Base-by-base conservation (phyloP, 2,329 filamentous ascomycete genomes). In the Fusarium haematococcum region DNA sequence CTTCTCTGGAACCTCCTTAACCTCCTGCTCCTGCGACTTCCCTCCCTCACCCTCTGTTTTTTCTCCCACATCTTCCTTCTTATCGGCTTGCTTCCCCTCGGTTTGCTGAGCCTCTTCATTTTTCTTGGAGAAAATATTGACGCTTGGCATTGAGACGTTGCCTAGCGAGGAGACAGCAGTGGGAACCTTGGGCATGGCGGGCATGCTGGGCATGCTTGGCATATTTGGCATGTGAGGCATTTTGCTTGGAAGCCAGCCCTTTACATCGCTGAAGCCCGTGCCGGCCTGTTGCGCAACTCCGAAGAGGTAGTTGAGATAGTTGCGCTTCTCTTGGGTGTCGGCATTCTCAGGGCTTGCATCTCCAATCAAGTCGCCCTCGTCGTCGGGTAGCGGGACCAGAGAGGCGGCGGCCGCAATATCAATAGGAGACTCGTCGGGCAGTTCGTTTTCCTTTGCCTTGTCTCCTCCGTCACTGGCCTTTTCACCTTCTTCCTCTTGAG, bases 391-490 rank as follows among this genome's bases (percentile, higher is more conserved):
- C 0, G 87, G 86, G 0, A 88, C 85, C 2, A 88, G 80, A 0
- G 87, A 86, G 1, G 87, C 87, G 0, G 87, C 87, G 0, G 87
- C 87, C 0, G 87, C 86, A 35, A 89, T 89, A 67, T 89, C 87
- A 43, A 89, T 83, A 4, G 87, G 87, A 2, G 87, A 79, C 52
- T 79, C 77, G 57, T 79, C 77, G 2, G 77, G 83, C 1, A 85
- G 65, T 3, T 74, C 78, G 5, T 63, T 73, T 2, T 67, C 48
- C 9, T 59, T 65, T 6, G 64, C 37, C 9, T 71, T 74, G 2
- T 66, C 66, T 20, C 65, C 66, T 13, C 56, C 37, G 1, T 61
- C 68, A 2, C 50, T 61, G 1, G 32, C 20, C 27, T 70, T 70
- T 14, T 64, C 70, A 0, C 52, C 57, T n/a, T 73, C 73, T 25